These are phyloP conservation scores for Scheffersomyces lignosus DNA, from an alignment of 805 yeast species.

Conservation along the genomic window DNA sequence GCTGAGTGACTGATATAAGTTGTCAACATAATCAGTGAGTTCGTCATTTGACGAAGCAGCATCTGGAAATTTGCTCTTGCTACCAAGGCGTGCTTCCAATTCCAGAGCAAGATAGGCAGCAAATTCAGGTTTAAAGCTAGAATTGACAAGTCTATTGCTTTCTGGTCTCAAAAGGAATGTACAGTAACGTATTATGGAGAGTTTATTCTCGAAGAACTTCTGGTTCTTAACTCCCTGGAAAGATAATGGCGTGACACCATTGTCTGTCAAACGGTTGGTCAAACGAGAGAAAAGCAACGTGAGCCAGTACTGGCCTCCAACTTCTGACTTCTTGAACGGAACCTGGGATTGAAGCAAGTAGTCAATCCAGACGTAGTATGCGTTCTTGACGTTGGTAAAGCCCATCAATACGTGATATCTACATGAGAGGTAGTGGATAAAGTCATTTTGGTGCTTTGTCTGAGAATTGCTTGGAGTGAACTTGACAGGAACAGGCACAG, in stretches of 20 bases:
- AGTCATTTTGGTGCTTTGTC: conserved; percentile 13
- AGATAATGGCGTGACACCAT: neutral
- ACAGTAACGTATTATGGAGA: neutral
- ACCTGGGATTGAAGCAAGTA: conserved; percentile 21
- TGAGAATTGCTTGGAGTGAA: conserved; percentile 6
- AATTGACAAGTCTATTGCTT: conserved; percentile 1
- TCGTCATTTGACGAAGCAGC: conserved; percentile 20
- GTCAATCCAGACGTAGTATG: conserved; percentile 27
- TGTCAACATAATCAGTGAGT: conserved; percentile 27
- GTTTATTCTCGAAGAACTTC: neutral
- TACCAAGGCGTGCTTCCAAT: conserved; percentile 16
- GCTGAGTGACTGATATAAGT: conserved; percentile 30
- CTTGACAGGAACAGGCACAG: conserved; percentile 6
- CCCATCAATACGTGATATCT: conserved; percentile 36
- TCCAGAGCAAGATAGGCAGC: conserved; percentile 20
- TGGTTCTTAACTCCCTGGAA: neutral
- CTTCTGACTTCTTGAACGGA: conserved; percentile 7
- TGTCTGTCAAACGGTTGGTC: neutral
- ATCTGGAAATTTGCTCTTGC: conserved; percentile 27
- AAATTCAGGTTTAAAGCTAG: conserved; percentile 26
- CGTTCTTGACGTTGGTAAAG: conserved; percentile 13
- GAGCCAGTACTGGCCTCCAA: neutral
- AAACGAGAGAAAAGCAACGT: neutral
- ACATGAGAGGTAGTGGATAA: conserved; percentile 31
- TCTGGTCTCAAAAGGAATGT: neutral